Percentiles rank a stretch among this genome's conserved stretches.
phyloP scores from a whole-genome alignment of 257 asterid species.

The Solanum raphanifolium region DNA sequence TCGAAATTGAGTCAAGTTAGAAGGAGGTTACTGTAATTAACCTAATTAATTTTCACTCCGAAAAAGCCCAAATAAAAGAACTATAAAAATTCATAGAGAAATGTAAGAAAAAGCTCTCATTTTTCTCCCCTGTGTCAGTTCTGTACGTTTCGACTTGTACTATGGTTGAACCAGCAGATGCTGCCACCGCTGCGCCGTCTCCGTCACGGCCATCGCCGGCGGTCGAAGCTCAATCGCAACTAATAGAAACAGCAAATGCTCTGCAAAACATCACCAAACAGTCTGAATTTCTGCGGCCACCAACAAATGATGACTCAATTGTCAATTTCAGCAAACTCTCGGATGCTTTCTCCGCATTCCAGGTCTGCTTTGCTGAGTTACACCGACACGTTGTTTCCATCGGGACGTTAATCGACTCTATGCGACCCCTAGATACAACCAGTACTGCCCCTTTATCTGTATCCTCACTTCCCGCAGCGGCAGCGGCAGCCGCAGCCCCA shows the following conservation, averaged over 20 bases:
- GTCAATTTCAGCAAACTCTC: slow-evolving; percentile 34
- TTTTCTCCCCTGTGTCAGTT: not conserved
- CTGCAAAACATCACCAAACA: not conserved
- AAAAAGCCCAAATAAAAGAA: not conserved
- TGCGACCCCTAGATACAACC: slow-evolving; percentile 16
- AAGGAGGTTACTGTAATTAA: not conserved
- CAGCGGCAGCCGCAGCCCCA: not conserved
- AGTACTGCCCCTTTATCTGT: not conserved
- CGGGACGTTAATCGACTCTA: slow-evolving; percentile 27
- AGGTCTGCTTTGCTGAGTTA: slow-evolving; percentile 47
- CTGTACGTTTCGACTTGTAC: not conserved
- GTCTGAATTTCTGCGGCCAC: not conserved
- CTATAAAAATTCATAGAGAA: not conserved
- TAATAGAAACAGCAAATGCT: not conserved
- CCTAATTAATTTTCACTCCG: not conserved
- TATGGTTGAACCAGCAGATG: not conserved
- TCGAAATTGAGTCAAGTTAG: not conserved
- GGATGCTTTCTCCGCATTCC: slow-evolving; percentile 42
- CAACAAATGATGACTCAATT: slow-evolving; percentile 16
- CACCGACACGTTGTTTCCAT: slow-evolving; percentile 44
- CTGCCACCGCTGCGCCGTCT: not conserved
- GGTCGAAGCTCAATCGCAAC: not conserved
- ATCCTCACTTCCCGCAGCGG: not conserved
- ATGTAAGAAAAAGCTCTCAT: not conserved
- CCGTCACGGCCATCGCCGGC: not conserved